Evolutionary conservation across 2,329 filamentous ascomycete genomes (phyloP), one percentile per base, ranked within the genome.

Genomic region (Helminthosporium solani): DNA sequence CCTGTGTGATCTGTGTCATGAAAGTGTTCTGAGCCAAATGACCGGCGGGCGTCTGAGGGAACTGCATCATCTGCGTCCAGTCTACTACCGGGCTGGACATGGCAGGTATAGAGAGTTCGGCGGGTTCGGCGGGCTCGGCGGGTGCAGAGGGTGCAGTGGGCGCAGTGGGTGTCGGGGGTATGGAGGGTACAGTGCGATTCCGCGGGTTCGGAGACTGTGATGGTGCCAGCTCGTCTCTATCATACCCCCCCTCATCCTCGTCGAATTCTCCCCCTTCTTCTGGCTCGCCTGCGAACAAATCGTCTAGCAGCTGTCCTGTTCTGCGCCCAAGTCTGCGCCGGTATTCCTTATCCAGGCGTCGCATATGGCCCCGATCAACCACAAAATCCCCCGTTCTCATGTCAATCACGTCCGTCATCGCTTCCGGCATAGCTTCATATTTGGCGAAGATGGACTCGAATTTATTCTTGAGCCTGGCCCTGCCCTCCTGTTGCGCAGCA

Each of bases 401-500:
- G 68, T 97, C 89, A 60, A 97, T 90, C 72, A 96, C 90, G 68
- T 97, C 92, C 43, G 86, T 90, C 40, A 92, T 78, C 3, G 85
- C 87, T 2, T 84, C 83, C 61, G 96, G 96, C 66, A 96, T 87
- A 53, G 79, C 84, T 42, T 80, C 84, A 67, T 95, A 96, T 68
- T 95, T 96, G 50, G 86, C 82, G 65, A 96, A 96, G 44, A 97
- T 95, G 45, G 82, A 76, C 64, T 96, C 90, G 66, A 95, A 94
- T 4, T 84, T 84, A n/a, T 83, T 85, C 47, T 69, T 66, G 43
- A 74, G 83, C 49, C 49, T 72, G 25, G 73, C 70, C 23, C 70
- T 67, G 37, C 56, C 46, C 59, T 65, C 49, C 62, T 63, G 58
- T 65, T 69, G 58, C 11, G 36, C 72, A 58, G 38, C 73, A 65